These are phyloP conservation scores for Agaricus blazei DNA, from an alignment of 768 basidiomycete species.

Conservation along the genomic window DNA sequence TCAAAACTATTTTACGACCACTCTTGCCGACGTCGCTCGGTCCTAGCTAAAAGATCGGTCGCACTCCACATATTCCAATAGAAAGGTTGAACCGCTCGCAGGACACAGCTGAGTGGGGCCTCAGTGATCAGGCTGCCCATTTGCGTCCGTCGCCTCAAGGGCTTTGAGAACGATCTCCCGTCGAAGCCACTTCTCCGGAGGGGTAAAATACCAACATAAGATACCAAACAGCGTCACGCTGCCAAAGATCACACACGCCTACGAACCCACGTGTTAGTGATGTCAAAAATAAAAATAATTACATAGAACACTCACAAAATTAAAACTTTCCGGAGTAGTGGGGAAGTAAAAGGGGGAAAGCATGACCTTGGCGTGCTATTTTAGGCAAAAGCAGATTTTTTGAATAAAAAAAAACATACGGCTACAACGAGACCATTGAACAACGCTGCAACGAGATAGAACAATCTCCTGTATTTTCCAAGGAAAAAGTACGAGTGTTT, in stretches of 20 bases:
- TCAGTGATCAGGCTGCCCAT: not conserved
- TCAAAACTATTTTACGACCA: too few species aligned
- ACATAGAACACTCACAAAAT: conserved; percentile 57
- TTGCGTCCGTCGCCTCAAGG: conserved; percentile 26
- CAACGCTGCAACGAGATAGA: conserved; percentile 60
- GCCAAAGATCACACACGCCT: conserved; percentile 79
- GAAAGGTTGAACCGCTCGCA: not conserved
- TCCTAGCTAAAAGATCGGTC: too few species aligned
- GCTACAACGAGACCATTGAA: conserved; percentile 77
- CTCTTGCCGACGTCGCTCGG: too few species aligned
- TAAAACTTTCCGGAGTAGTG: conserved; percentile 69
- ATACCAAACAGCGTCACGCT: conserved; percentile 74
- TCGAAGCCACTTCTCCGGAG: conserved; percentile 77
- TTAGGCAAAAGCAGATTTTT: conserved; percentile 11
- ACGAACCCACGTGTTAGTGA: not conserved
- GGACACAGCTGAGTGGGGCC: not conserved
- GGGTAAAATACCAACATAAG: conserved; percentile 73
- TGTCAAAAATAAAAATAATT: not conserved
- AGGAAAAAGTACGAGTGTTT: conserved; percentile 67
- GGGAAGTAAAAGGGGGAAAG: conserved; percentile 89
- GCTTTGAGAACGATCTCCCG: conserved; percentile 54
- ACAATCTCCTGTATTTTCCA: conserved; percentile 58
- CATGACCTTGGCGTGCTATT: conserved; percentile 47
- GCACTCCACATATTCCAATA: too few species aligned
- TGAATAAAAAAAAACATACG: conserved; percentile 36